Conservation (phyloP, 1,284 basidiomycete genomes). For the Ganoderma multipileum region DNA sequence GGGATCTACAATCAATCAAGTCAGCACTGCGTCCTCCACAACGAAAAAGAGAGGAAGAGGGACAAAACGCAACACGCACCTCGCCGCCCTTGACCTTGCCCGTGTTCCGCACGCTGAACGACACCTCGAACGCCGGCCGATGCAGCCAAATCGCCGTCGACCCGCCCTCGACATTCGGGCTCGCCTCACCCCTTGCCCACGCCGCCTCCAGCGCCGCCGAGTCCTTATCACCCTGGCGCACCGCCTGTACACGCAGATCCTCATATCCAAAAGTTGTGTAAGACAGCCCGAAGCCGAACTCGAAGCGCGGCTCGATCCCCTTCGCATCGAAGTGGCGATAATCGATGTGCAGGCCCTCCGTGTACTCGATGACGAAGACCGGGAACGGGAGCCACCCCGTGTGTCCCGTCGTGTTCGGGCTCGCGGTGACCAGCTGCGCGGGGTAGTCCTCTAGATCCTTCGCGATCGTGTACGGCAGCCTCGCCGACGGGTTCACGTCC, state of each 20-base stretch:
- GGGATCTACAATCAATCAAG: slow-evolving; percentile 46
- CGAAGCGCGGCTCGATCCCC: slow-evolving; percentile 67
- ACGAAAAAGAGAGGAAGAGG: background rate
- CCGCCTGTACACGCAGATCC: slow-evolving; percentile 51
- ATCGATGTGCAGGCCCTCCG: slow-evolving; percentile 76
- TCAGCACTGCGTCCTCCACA: too few relatives aligned
- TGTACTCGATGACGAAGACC: slow-evolving; percentile 70
- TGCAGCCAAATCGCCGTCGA: slow-evolving; percentile 71
- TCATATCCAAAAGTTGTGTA: slow-evolving; percentile 84
- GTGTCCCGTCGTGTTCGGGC: slow-evolving; percentile 41
- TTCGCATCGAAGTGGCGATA: slow-evolving; percentile 78
- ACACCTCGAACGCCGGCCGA: slow-evolving; percentile 62
- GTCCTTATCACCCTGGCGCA: slow-evolving; percentile 45
- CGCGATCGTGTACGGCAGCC: slow-evolving; percentile 85
- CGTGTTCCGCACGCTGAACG: slow-evolving; percentile 65
- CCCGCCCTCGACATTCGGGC: slow-evolving; percentile 55
- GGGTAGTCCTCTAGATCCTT: slow-evolving; percentile 72
- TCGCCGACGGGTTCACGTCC: slow-evolving; percentile 77
- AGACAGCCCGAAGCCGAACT: slow-evolving; percentile 86
- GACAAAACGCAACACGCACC: slow-evolving; percentile 39
- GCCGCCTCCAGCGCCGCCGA: slow-evolving; percentile 46
- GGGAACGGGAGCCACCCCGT: too few relatives aligned
- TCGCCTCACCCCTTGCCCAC: slow-evolving; percentile 62
- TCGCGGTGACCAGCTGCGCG: slow-evolving; percentile 58
- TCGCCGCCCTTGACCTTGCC: slow-evolving; percentile 62